These are phyloP conservation scores for Aspergillus novoparasiticus DNA, from an alignment of 2,329 filamentous ascomycete species.

Conservation along the genomic window DNA sequence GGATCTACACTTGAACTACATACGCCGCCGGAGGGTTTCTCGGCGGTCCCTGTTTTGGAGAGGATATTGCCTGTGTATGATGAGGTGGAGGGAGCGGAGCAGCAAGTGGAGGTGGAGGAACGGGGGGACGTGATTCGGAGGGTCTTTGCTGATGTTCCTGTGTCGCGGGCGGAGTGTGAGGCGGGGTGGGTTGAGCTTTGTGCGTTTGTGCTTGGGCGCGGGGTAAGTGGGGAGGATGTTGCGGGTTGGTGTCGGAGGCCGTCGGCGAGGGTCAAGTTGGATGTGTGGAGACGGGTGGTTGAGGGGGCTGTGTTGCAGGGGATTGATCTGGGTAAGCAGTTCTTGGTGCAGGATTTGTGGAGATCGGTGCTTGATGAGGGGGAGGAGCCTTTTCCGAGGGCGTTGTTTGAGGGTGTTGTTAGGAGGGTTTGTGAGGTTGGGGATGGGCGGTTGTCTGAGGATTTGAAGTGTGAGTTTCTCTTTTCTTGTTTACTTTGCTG, in stretches of 20 bases:
- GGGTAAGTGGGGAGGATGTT: neutral
- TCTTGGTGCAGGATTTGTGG: conserved; percentile 45
- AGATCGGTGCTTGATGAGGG: conserved; percentile 41
- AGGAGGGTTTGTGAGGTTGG: conserved; percentile 36
- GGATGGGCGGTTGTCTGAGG: conserved; percentile 18
- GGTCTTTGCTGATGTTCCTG: conserved; percentile 54
- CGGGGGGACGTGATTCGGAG: conserved; percentile 33
- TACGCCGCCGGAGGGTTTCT: conserved; percentile 32
- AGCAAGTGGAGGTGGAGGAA: conserved; percentile 16
- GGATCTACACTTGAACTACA: conserved; percentile 51
- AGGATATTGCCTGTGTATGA: conserved; percentile 36
- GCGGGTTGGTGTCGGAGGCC: conserved; percentile 46
- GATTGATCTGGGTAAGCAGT: conserved; percentile 45
- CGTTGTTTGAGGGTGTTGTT: conserved; percentile 43
- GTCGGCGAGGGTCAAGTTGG: conserved; percentile 49
- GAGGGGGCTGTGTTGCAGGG: conserved; percentile 44
- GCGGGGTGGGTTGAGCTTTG: conserved; percentile 53
- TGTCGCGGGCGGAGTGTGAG: conserved; percentile 56
- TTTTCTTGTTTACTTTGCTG: neutral
- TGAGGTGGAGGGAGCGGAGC: conserved; percentile 19
- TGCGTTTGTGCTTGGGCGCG: conserved; percentile 51
- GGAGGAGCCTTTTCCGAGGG: conserved; percentile 34
- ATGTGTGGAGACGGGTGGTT: conserved; percentile 51
- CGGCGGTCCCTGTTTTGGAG: conserved; percentile 33
- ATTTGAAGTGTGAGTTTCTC: conserved; percentile 41